Evolutionary conservation across 352 stramenopile species (phyloP).

Genomic region (Phytophthora cajani): DNA sequence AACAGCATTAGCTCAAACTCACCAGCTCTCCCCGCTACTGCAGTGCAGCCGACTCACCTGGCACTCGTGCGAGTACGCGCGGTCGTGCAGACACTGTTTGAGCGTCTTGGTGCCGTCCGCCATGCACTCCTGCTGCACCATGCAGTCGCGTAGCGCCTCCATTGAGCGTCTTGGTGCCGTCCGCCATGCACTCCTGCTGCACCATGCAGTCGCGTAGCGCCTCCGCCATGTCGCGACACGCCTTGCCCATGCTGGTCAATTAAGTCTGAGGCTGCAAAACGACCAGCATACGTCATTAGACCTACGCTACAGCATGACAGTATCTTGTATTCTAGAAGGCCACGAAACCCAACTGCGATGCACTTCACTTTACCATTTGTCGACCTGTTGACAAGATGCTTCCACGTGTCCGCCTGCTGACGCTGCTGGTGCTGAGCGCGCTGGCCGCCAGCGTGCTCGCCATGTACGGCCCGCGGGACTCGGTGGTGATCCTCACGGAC

Average conservation of each 20-base stretch:
- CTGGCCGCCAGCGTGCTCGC: constrained; percentile 17
- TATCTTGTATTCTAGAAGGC: constrained; percentile 17
- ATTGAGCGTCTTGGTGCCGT: constrained; percentile 79
- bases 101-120: constrained; percentile 72
- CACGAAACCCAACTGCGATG: background rate
- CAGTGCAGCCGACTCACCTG: constrained; percentile 35
- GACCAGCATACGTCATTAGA: background rate
- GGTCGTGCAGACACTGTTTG: constrained; percentile 78
- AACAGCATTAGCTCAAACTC: background rate
- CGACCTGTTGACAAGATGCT: constrained; percentile 20
- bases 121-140: constrained; percentile 83
- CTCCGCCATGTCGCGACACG: constrained; percentile 84
- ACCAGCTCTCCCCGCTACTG: background rate
- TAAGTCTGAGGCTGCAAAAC: background rate
- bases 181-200: constrained; percentile 77
- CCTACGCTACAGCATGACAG: background rate
- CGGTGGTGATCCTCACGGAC: constrained; percentile 76
- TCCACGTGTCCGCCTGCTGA: constrained; percentile 29
- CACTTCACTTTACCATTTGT: constrained; percentile 1
- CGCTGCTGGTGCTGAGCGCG: constrained; percentile 25
- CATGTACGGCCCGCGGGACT: constrained; percentile 62
- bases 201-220: constrained; percentile 84
- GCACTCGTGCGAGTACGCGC: constrained; percentile 76
- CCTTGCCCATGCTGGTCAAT: constrained; percentile 68
- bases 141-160: constrained; percentile 84